A percentile compares a stretch with the other conserved stretches of the same genome.
Conservation (phyloP, 306 rosid genomes). For the Acmispon strigosus region DNA sequence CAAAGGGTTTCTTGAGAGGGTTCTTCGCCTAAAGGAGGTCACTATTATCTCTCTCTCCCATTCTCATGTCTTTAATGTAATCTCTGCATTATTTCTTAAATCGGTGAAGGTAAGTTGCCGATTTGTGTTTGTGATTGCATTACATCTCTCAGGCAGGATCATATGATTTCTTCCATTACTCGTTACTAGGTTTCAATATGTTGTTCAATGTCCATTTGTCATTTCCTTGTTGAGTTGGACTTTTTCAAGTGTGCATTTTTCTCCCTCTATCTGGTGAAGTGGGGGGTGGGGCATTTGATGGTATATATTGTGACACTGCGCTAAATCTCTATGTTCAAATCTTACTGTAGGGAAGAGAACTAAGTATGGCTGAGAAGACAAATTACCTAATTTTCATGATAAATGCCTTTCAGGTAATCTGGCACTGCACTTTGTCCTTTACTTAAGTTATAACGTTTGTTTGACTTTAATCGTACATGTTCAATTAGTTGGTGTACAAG, state of each 20-base stretch:
- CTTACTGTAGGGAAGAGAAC: slow-evolving; percentile 74
- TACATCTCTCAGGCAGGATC: background rate
- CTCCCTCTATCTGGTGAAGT: background rate
- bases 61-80: background rate
- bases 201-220: background rate
- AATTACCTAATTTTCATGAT: slow-evolving; percentile 95
- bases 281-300: background rate
- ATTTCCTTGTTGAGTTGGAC: background rate
- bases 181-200: background rate
- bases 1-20: slow-evolving; percentile 80
- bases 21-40: slow-evolving; percentile 84
- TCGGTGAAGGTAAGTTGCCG: too few species aligned
- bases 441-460: background rate
- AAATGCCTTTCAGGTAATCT: slow-evolving; percentile 85
- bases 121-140: background rate
- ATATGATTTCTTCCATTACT: background rate
- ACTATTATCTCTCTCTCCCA: slow-evolving; percentile 11
- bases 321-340: slow-evolving; percentile 19
- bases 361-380: slow-evolving; percentile 83
- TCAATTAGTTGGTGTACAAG: background rate
- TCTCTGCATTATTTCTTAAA: too few species aligned
- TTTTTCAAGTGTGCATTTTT: background rate
- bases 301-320: background rate
- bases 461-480: background rate
- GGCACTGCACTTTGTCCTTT: slow-evolving; percentile 3